Percentiles rank a stretch among this genome's conserved stretches.
These are phyloP conservation scores for Lactifluus volemus DNA, from an alignment of 768 basidiomycete species.

Conservation along the genomic window DNA sequence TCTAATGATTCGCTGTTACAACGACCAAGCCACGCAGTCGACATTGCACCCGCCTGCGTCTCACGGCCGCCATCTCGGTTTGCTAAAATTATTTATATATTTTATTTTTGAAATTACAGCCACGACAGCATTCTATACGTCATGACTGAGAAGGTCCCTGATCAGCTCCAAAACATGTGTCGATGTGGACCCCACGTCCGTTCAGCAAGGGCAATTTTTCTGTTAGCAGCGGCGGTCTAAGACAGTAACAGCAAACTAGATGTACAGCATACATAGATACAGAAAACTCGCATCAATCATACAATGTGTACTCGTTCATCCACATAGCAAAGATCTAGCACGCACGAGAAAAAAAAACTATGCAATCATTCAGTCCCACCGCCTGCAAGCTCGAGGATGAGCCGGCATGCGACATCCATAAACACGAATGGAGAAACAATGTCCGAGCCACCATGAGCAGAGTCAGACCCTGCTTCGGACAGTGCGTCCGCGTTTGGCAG, in stretches of 20 bases:
- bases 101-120: background rate
- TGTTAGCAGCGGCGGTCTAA: background rate
- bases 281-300: constrained; percentile 4
- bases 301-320: constrained; percentile 4
- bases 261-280: constrained; percentile 18
- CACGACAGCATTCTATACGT: background rate
- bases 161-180: too few relatives aligned
- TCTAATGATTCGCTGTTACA: too few relatives aligned
- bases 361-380: constrained; percentile 27
- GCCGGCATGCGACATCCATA: constrained; percentile 88
- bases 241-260: constrained; percentile 2
- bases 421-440: constrained; percentile 87
- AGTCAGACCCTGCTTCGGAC: constrained; percentile 48
- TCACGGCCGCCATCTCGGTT: too few relatives aligned
- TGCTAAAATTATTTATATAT: too few relatives aligned
- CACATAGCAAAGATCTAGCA: constrained; percentile 7
- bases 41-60: too few relatives aligned
- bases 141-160: too few relatives aligned
- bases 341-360: background rate
- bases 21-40: too few relatives aligned
- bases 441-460: constrained; percentile 47
- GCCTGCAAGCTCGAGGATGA: constrained; percentile 91
- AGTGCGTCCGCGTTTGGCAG: constrained; percentile 45
- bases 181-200: too few relatives aligned
- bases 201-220: background rate